Base-by-base conservation (phyloP, 108 stramenopile genomes). In the Skeletonema costatum region DNA sequence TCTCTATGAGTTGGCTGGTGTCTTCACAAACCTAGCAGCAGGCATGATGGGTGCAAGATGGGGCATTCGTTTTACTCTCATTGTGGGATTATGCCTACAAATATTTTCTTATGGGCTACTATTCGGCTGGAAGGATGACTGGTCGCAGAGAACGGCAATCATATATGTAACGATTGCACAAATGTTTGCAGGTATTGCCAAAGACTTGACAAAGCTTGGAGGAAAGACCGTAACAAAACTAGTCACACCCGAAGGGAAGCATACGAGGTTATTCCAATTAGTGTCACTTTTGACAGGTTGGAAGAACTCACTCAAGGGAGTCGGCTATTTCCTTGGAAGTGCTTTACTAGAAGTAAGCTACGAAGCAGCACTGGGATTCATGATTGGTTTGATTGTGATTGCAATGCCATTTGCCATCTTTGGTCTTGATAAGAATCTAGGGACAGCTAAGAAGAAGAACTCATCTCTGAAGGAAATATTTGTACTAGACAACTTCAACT, bases 271-370 rank as follows among this genome's bases (percentile, higher is more conserved):
- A 17, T 98, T 98, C 73, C 90, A 85, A 64, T 60, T 97, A 30
- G 97, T 98, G 0, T 90, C 88, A 32, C 72, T 96, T 64, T 78
- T 98, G 16, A 98, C 97, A 21, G 97, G 97, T 53, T 95, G 94
- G 94, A 98, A 98, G 71, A 98, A 98, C 81, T 92, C 93, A 35
- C 82, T 97, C 39, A 98, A 98, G 80, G 97, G 97, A 38, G 93
- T 97, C 12, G 96, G 96, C 38, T 94, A 95, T 61, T 93, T 97
- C 68, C 63, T 93, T 7, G 96, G 96, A 31, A 87, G 86, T 69
- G 89, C 92, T 5, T 74, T 97, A 66, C 42, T 97, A 25, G 83
- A 85, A 66, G 86, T 97, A 19, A 82, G 69, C 62, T 97, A 95
- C 68, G 88, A 92, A 46, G 68, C 87, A 11, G 92, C 96, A 8